phyloP scores from a whole-genome alignment of 108 stramenopile genomes.

The Conticribra guillardii region DNA sequence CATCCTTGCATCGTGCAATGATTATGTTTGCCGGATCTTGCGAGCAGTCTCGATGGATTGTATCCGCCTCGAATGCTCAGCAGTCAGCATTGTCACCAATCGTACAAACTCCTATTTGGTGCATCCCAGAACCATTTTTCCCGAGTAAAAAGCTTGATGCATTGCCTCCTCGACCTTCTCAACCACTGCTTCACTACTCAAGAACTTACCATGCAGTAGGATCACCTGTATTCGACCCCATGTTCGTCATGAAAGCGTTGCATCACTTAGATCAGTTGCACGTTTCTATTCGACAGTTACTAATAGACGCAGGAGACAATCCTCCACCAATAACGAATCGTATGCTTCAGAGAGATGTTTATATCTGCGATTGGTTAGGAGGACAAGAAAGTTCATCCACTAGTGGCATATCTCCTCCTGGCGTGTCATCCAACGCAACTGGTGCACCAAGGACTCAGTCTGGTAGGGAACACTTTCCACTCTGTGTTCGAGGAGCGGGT shows the following conservation, averaged over 20 bases:
- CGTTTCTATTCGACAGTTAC: constrained; percentile 54
- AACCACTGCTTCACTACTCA: constrained; percentile 69
- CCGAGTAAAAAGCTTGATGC: constrained; percentile 77
- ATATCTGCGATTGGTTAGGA: constrained; percentile 80
- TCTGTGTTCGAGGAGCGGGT: constrained; percentile 71
- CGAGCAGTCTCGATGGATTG: constrained; percentile 38
- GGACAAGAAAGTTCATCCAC: constrained; percentile 44
- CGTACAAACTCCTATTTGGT: constrained; percentile 68
- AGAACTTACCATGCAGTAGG: constrained; percentile 66
- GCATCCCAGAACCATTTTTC: constrained; percentile 79
- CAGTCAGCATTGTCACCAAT: constrained; percentile 11
- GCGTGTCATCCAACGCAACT: constrained; percentile 21
- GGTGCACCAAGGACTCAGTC: constrained; percentile 36
- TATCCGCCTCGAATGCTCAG: constrained; percentile 19
- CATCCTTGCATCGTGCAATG: constrained; percentile 68
- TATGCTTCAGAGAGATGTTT: constrained; percentile 75
- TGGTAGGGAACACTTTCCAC: constrained; percentile 69
- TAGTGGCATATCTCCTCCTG: constrained; percentile 21
- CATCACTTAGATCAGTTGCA: constrained; percentile 71
- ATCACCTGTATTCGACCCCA: constrained; percentile 69
- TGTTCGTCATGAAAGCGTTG: constrained; percentile 69
- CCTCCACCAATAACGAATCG: constrained; percentile 38
- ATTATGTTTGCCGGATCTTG: constrained; percentile 58
- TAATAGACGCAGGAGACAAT: constrained; percentile 28
- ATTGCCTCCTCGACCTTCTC: constrained; percentile 74